These are phyloP conservation scores for Blastobotrys proliferans DNA, from an alignment of 1,139 yeast genomes.

Conservation along the genomic window DNA sequence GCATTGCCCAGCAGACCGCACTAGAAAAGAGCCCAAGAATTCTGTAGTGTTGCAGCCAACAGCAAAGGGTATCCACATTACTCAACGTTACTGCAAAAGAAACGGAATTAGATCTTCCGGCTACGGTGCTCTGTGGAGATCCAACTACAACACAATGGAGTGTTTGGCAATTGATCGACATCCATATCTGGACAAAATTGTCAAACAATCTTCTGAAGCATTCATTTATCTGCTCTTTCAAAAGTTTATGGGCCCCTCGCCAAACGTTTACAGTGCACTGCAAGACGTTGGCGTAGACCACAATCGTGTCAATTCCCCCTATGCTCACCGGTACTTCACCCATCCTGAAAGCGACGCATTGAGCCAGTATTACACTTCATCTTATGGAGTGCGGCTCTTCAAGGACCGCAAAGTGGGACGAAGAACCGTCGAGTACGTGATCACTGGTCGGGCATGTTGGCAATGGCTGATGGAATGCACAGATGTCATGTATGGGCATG, in stretches of 20 bases:
- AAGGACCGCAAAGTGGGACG: constrained; percentile 37
- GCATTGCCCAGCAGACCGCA: constrained; percentile 71
- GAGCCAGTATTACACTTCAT: constrained; percentile 69
- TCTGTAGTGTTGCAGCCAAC: constrained; percentile 64
- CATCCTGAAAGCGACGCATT: constrained; percentile 87
- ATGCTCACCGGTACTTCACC: constrained; percentile 71
- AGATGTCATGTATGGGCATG: constrained; percentile 54
- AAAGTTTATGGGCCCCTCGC: constrained; percentile 58
- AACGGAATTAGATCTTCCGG: constrained; percentile 43
- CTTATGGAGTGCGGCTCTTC: constrained; percentile 62
- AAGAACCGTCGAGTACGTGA: constrained; percentile 41
- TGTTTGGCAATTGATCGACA: constrained; percentile 68
- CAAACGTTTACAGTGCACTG: constrained; percentile 65
- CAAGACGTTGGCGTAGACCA: neutral
- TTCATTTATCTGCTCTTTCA: constrained; percentile 63
- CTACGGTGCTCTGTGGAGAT: constrained; percentile 35
- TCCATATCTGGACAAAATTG: constrained; percentile 53
- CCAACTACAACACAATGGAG: constrained; percentile 67
- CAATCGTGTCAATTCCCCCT: constrained; percentile 47
- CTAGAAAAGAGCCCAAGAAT: constrained; percentile 19
- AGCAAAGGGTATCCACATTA: constrained; percentile 79
- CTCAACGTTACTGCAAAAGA: constrained; percentile 55
- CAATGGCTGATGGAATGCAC: constrained; percentile 94
- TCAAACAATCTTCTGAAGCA: constrained; percentile 50
- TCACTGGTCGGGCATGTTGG: constrained; percentile 72